A percentile compares a stretch with the other conserved stretches of the same genome.
Conservation (phyloP, 108 stramenopile species). For the Cylindrotheca fusiformis region DNA sequence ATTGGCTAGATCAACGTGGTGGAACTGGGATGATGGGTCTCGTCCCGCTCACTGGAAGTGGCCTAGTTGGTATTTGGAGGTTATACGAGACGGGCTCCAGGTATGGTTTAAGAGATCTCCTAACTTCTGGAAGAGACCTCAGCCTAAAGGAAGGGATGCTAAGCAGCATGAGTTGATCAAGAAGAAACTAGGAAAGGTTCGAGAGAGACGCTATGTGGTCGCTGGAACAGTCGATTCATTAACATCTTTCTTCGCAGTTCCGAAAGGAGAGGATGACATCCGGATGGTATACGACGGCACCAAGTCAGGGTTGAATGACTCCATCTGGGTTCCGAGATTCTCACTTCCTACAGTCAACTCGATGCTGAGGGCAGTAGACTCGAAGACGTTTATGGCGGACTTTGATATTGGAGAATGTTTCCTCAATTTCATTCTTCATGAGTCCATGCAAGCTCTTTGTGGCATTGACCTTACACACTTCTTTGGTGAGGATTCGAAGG, state of each 20-base stretch:
- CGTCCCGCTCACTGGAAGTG: too few relatives aligned
- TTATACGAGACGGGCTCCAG: conserved; percentile 24
- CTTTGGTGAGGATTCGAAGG: background rate
- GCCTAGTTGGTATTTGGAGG: conserved; percentile 3
- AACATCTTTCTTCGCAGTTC: too few relatives aligned
- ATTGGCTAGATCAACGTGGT: conserved; percentile 19
- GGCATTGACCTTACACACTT: background rate
- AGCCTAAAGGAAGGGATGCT: background rate
- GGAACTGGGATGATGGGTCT: too few relatives aligned
- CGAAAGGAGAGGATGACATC: too few relatives aligned
- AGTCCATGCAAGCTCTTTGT: background rate
- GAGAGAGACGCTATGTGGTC: background rate
- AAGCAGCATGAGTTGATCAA: too few relatives aligned
- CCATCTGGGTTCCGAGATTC: conserved; percentile 32
- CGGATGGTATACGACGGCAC: too few relatives aligned
- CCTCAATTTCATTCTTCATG: conserved; percentile 31
- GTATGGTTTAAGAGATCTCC: conserved; percentile 1
- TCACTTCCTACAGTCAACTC: conserved; percentile 29
- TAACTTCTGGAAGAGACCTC: background rate
- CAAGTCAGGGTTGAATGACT: conserved; percentile 28
- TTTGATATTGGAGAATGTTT: conserved; percentile 21
- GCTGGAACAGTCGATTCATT: conserved; percentile 34
- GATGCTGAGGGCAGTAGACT: too few relatives aligned
- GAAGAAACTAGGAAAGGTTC: background rate
- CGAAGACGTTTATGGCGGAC: conserved; percentile 9